Conservation (phyloP, 768 basidiomycete genomes). For the Sutorius australiensis region DNA sequence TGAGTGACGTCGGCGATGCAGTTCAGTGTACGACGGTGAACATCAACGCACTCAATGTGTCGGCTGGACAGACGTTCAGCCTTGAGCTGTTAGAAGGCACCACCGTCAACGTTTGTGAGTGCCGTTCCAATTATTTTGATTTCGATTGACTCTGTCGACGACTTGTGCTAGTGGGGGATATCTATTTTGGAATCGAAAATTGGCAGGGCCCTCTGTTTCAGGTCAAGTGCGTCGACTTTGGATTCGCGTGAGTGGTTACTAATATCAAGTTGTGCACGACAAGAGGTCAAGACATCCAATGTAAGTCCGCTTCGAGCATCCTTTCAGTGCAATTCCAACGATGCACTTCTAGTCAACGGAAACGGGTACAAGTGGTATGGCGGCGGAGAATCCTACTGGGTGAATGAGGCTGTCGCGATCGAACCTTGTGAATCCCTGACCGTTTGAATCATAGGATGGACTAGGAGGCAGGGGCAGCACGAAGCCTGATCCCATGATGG, state of each 20-base stretch:
- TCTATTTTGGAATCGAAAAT: constrained; percentile 48
- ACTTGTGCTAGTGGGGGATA: constrained; percentile 46
- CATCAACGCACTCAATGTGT: constrained; percentile 54
- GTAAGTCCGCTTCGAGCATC: constrained; percentile 30
- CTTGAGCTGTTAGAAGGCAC: constrained; percentile 46
- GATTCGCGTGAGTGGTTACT: background rate
- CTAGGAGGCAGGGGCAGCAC: constrained; percentile 7
- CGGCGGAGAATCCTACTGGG: constrained; percentile 44
- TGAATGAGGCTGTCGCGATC: constrained; percentile 4
- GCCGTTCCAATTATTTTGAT: background rate
- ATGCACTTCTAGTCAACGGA: constrained; percentile 32
- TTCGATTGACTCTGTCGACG: background rate
- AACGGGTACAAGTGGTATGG: constrained; percentile 41
- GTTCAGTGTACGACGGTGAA: constrained; percentile 55
- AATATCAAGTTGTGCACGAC: background rate
- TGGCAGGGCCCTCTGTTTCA: constrained; percentile 56
- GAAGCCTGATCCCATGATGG: constrained; percentile 40
- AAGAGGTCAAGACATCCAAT: constrained; percentile 50
- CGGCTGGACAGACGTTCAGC: constrained; percentile 48
- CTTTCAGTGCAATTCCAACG: background rate
- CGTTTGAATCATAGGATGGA: constrained; percentile 22
- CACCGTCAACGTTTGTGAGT: constrained; percentile 57
- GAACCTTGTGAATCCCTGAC: background rate
- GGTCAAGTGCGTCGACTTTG: constrained; percentile 36
- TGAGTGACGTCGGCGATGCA: constrained; percentile 48